phyloP scores from a whole-genome alignment of 208 protist genomes.

The Acanthamoeba lenticulata region DNA sequence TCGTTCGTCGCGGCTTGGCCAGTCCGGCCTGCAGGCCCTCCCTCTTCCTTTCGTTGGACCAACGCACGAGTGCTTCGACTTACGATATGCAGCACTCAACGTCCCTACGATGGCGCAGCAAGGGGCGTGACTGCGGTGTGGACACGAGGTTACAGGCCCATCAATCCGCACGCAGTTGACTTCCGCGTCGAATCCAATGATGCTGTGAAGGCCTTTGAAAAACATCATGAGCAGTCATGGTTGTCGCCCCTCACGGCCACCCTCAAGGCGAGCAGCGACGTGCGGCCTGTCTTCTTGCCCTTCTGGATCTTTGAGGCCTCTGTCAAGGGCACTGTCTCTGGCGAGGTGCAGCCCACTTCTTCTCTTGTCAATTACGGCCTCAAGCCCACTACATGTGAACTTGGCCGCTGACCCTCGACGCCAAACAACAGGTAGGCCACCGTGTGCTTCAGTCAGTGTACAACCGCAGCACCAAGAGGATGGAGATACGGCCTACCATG shows the following conservation, averaged over 20 bases:
- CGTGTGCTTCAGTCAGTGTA: neutral
- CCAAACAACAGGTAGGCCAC: neutral
- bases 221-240: neutral
- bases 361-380: too few relatives aligned
- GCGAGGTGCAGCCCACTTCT: neutral
- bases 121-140: neutral
- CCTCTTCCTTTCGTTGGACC: too few relatives aligned
- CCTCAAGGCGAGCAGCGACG: neutral
- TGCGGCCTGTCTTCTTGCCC: neutral
- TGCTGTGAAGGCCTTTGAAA: neutral
- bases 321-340: neutral
- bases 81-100: too few relatives aligned
- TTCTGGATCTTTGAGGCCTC: slow-evolving; percentile 12
- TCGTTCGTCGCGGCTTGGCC: too few relatives aligned
- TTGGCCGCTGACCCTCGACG: too few relatives aligned
- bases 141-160: neutral
- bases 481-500: neutral
- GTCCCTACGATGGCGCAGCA: too few relatives aligned
- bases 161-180: neutral
- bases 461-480: neutral
- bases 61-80: too few relatives aligned
- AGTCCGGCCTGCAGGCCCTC: too few relatives aligned
- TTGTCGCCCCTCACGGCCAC: neutral
- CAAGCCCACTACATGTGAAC: too few relatives aligned
- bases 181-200: neutral